These are phyloP conservation scores for Termitomyces sp. DNA, from an alignment of 768 basidiomycete genomes.

Conservation along the genomic window DNA sequence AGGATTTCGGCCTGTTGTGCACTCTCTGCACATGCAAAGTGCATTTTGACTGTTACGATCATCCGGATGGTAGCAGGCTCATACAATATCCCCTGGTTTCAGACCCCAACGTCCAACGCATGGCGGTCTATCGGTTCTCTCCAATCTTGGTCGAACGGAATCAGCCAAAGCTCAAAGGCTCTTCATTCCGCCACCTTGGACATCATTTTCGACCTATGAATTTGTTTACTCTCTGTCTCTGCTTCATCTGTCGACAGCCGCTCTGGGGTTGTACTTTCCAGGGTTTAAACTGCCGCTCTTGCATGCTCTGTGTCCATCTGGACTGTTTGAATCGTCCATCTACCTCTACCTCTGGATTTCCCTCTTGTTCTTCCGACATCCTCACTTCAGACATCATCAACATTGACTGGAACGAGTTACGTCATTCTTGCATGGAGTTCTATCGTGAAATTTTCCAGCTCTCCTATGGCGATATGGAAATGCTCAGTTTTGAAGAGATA, in stretches of 20 bases:
- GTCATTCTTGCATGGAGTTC: conserved; percentile 49
- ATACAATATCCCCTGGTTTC: conserved; percentile 44
- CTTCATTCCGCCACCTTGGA: conserved; percentile 21
- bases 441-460: conserved; percentile 41
- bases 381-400: conserved; percentile 43
- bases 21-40: conserved; percentile 63
- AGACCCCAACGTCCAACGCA: conserved; percentile 44
- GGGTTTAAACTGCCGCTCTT: conserved; percentile 57
- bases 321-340: conserved; percentile 33
- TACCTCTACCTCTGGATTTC: conserved; percentile 18
- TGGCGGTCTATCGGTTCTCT: conserved; percentile 63
- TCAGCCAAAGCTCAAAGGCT: conserved; percentile 10
- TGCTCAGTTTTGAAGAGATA: conserved; percentile 63
- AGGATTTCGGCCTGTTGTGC: conserved; percentile 70
- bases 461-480: conserved; percentile 38
- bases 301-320: conserved; percentile 56
- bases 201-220: conserved; percentile 59
- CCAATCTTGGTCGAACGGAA: conserved; percentile 30
- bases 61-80: conserved; percentile 56
- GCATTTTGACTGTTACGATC: conserved; percentile 78
- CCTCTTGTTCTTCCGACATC: conserved; percentile 32
- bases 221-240: conserved; percentile 70
- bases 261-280: conserved; percentile 70
- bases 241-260: conserved; percentile 59
- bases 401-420: conserved; percentile 47